Evolutionary conservation across 1,284 basidiomycete species (phyloP).

Genomic region (Lignosus rhinocerotis): DNA sequence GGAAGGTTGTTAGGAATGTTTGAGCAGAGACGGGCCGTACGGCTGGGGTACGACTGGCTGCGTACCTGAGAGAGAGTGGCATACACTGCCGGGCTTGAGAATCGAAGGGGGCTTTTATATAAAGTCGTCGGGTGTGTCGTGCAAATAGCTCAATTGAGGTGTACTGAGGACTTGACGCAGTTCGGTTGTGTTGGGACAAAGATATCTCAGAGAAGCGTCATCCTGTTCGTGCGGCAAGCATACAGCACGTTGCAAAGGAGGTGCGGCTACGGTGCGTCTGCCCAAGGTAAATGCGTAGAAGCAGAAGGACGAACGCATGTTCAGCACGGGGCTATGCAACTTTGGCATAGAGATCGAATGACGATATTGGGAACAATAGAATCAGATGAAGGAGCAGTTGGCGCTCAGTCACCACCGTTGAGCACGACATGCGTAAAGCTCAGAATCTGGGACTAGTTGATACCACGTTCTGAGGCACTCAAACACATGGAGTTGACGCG

Average conservation of each 20-base stretch:
- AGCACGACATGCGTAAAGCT: not conserved
- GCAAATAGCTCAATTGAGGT: not conserved
- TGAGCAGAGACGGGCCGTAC: not conserved
- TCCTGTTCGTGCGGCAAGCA: not conserved
- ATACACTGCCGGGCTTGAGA: not conserved
- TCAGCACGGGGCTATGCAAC: not conserved
- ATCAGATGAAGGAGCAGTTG: not conserved
- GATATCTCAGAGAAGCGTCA: not conserved
- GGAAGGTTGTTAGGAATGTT: not conserved
- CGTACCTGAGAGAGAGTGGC: constrained; percentile 1
- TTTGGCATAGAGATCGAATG: not conserved
- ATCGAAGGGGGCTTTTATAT: not conserved
- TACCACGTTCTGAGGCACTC: not conserved
- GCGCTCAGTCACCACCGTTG: not conserved
- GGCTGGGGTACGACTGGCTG: not conserved
- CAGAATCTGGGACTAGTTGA: not conserved
- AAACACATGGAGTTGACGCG: not conserved
- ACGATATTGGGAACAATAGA: not conserved
- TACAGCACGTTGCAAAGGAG: not conserved
- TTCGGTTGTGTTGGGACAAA: not conserved
- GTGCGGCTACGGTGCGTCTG: not conserved
- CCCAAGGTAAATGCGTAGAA: not conserved
- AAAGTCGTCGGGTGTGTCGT: not conserved
- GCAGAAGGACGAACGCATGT: not conserved
- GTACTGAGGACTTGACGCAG: not conserved